Conservation (phyloP, 2,329 filamentous ascomycete genomes). For the Pestalotiopsis sp. region DNA sequence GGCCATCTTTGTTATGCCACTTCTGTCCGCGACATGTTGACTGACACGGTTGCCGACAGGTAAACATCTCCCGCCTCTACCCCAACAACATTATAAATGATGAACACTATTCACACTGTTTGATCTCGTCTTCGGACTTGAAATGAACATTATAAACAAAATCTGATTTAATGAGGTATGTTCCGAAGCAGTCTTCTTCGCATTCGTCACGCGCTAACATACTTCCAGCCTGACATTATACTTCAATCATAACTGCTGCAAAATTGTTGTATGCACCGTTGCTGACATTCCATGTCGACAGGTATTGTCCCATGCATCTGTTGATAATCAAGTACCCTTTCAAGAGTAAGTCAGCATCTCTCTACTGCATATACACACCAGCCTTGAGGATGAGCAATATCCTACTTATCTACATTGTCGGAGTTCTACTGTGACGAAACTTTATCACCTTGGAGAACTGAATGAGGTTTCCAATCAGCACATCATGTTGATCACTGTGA, state of each 20-base stretch:
- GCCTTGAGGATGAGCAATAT: conserved; percentile 51
- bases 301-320: conserved; percentile 7
- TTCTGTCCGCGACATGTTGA: background rate
- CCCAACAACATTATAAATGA: conserved; percentile 25
- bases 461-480: conserved; percentile 35
- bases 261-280: background rate
- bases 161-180: conserved; percentile 42
- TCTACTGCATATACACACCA: conserved; percentile 15
- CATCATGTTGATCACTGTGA: background rate
- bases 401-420: conserved; percentile 49
- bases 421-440: conserved; percentile 60
- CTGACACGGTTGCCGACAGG: conserved; percentile 11
- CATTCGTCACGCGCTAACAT: background rate
- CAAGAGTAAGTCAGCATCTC: background rate
- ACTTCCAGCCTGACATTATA: conserved; percentile 28
- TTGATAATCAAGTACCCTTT: background rate
- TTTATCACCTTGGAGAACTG: conserved; percentile 66
- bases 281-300: conserved; percentile 1
- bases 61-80: conserved; percentile 1
- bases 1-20: background rate
- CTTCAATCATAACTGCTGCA: background rate
- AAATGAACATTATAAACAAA: conserved; percentile 38
- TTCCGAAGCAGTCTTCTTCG: background rate
- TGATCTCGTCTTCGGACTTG: conserved; percentile 35
- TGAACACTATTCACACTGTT: conserved; percentile 43